Conservation (phyloP, 768 basidiomycete species). For the Xerocomellus intermedius region DNA sequence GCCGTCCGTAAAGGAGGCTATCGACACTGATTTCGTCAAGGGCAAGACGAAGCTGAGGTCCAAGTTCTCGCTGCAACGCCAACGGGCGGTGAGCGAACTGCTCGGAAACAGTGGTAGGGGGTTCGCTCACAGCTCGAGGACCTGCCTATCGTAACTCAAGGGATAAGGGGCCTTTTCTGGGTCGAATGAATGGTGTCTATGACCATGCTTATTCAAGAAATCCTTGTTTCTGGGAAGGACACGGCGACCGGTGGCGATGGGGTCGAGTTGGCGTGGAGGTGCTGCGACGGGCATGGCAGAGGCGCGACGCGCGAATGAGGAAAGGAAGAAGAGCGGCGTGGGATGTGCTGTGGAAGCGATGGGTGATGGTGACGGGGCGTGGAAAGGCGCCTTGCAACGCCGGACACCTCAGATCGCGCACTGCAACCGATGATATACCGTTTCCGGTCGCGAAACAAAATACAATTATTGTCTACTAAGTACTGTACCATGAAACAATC, state of each 20-base stretch:
- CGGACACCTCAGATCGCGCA: constrained; percentile 1
- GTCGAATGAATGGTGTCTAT: constrained; percentile 64
- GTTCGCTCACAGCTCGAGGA: constrained; percentile 63
- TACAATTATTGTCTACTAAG: not conserved
- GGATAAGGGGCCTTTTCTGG: constrained; percentile 81
- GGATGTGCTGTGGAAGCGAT: constrained; percentile 1
- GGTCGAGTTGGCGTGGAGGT: constrained; percentile 16
- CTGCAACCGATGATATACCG: not conserved
- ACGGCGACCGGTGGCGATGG: constrained; percentile 33
- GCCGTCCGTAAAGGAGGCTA: constrained; percentile 51
- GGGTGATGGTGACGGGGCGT: constrained; percentile 7
- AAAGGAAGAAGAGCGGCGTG: constrained; percentile 6
- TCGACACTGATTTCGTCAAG: constrained; percentile 54
- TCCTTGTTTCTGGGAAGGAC: constrained; percentile 44
- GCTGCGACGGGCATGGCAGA: constrained; percentile 21
- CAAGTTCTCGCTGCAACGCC: constrained; percentile 47
- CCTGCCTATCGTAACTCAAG: constrained; percentile 62
- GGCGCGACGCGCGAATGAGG: not conserved
- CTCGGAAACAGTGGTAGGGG: not conserved
- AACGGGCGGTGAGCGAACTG: constrained; percentile 3
- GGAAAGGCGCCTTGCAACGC: constrained; percentile 8
- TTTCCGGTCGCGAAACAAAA: constrained; percentile 4
- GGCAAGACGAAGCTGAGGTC: constrained; percentile 50
- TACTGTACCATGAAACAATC: constrained; percentile 15
- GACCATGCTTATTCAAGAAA: constrained; percentile 59